Percentiles rank a stretch among this genome's conserved stretches.
Conservation (phyloP, 768 basidiomycete genomes). For the Coprinellus micaceus region DNA sequence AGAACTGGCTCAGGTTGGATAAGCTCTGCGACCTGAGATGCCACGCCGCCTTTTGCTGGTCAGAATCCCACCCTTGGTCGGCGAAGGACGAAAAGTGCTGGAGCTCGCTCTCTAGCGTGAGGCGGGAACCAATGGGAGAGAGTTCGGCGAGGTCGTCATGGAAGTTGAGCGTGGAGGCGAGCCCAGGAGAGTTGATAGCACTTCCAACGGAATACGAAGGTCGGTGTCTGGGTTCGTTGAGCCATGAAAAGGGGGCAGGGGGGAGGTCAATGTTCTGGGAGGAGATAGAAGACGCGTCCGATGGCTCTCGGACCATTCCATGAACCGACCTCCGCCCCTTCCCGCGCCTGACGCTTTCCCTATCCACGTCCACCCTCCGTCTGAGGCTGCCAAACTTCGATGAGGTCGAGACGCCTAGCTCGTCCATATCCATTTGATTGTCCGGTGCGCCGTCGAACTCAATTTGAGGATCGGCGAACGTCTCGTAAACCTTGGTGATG, state of each 20-base stretch:
- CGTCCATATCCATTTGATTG: constrained; percentile 10
- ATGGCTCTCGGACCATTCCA: constrained; percentile 51
- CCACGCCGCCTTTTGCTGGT: constrained; percentile 14
- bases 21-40: constrained; percentile 56
- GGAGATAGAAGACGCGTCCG: constrained; percentile 7
- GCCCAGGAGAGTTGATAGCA: constrained; percentile 29
- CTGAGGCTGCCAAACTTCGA: not conserved
- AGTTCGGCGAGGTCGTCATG: constrained; percentile 16
- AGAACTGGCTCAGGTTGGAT: constrained; percentile 45
- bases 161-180: constrained; percentile 21
- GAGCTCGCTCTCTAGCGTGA: constrained; percentile 46
- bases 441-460: constrained; percentile 42
- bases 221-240: constrained; percentile 20
- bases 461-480: constrained; percentile 50
- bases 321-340: constrained; percentile 54
- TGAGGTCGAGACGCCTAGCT: constrained; percentile 9
- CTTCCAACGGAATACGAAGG: constrained; percentile 28
- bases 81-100: constrained; percentile 36
- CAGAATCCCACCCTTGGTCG: constrained; percentile 10
- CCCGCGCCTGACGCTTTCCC: constrained; percentile 1
- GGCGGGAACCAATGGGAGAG: constrained; percentile 46
- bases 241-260: constrained; percentile 30
- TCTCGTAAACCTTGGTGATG: constrained; percentile 69
- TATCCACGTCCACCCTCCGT: not conserved
- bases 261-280: constrained; percentile 20